phyloP scores from a whole-genome alignment of 1,139 yeast species.

The Diutina rugosa region DNA sequence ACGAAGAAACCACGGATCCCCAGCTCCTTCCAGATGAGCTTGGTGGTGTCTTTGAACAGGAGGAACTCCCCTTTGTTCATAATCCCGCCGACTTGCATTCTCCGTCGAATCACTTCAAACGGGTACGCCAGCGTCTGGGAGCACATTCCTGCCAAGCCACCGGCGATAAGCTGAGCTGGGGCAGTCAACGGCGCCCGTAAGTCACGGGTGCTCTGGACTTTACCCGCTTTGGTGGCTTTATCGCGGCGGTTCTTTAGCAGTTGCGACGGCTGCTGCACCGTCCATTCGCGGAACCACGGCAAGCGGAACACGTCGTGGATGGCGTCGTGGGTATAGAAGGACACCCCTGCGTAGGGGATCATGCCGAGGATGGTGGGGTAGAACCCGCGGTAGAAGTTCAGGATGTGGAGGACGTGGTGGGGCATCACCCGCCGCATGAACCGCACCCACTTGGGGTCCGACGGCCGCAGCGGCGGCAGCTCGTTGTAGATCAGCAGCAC shows the following conservation, averaged over 20 bases:
- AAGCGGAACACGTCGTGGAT: constrained; percentile 77
- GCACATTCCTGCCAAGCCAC: constrained; percentile 88
- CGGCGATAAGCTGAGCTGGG: constrained; percentile 90
- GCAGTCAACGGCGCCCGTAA: constrained; percentile 58
- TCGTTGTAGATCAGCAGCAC: constrained; percentile 48
- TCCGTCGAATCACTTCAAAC: constrained; percentile 83
- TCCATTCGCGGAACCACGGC: constrained; percentile 35
- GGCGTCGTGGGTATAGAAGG: constrained; percentile 86
- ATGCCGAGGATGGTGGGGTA: constrained; percentile 90
- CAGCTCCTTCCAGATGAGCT: constrained; percentile 50
- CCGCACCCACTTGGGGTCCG: constrained; percentile 26
- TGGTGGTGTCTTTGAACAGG: constrained; percentile 38
- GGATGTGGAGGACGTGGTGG: constrained; percentile 22
- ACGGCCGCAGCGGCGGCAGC: constrained; percentile 33
- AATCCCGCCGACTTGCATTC: constrained; percentile 94
- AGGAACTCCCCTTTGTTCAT: constrained; percentile 48
- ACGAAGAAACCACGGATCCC: constrained; percentile 85
- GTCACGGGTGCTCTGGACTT: constrained; percentile 28
- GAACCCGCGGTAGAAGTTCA: constrained; percentile 89
- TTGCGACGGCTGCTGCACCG: constrained; percentile 26
- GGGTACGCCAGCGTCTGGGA: constrained; percentile 98
- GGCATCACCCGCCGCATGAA: constrained; percentile 22
- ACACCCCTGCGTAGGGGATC: constrained; percentile 97
- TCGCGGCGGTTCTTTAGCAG: constrained; percentile 8
- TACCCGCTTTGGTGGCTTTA: constrained; percentile 11